phyloP scores from a whole-genome alignment of 148 eudicot species.

The Chenopodium album region DNA sequence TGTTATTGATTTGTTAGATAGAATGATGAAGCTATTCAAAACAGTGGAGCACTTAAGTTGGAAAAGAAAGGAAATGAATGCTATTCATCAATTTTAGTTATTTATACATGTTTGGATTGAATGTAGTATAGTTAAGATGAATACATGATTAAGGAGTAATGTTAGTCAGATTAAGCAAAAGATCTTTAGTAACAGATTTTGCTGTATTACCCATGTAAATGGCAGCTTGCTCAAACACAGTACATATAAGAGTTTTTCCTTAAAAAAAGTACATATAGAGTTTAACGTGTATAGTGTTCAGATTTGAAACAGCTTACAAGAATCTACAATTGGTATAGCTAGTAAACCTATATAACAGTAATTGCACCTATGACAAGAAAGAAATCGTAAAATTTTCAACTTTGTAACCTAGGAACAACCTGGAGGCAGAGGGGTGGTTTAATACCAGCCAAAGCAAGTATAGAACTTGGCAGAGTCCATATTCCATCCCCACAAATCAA shows the following conservation, averaged over 20 bases:
- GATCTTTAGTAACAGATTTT: neutral
- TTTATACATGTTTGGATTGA: no score
- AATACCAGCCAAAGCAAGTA: conserved; percentile 56
- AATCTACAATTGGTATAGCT: conserved; percentile 7
- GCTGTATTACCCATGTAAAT: neutral
- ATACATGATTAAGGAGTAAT: no score
- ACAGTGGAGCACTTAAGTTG: no score
- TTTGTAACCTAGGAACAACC: conserved; percentile 30
- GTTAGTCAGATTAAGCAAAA: neutral
- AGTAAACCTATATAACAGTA: neutral
- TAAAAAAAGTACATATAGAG: neutral
- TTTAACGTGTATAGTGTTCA: neutral
- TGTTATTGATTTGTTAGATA: no score
- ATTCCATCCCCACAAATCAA: conserved; percentile 82
- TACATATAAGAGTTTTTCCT: neutral
- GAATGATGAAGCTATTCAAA: neutral
- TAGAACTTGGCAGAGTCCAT: conserved; percentile 67
- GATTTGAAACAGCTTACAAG: neutral
- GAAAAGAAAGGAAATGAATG: neutral
- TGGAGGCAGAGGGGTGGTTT: conserved; percentile 73
- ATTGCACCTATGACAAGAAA: neutral
- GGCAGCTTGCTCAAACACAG: neutral
- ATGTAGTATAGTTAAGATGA: no score
- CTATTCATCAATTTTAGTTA: neutral
- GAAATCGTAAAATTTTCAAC: neutral